Base-by-base conservation (phyloP, 768 basidiomycete species). In the Glaciozyma antarctica region DNA sequence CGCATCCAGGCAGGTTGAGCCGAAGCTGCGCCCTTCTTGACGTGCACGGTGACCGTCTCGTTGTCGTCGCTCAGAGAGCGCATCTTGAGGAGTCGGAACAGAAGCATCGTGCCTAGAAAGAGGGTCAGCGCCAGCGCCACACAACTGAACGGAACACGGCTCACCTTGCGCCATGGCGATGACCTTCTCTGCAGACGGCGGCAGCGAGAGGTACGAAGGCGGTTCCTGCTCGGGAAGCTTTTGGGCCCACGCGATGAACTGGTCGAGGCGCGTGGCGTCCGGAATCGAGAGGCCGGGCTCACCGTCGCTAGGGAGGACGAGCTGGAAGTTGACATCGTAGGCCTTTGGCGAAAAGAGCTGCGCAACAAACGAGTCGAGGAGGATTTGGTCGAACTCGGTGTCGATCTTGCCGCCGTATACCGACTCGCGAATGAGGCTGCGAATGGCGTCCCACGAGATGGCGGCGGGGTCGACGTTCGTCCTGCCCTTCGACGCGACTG, bases 1-100 rank as follows among this genome's bases (percentile, higher is more conserved):
- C 88, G 83, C 94, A 98, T 98, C 94, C 94, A 99, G 2, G 87
- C 88, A 26, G 94, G 93, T 74, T 89, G 88, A 62, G 87, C 84
- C 1, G 66, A 59, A 3, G 85, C 82, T 10, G 61, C 22, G 6
- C 51, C 57, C 60, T 65, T 59, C 53, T 83, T 77, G 38, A 48
- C 26, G 22, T 67, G 68, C 45, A 79, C 72, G 5, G 81, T 75
- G 21, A 80, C 80, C 24, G 84, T 83, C 55, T 91, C 89, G 45
- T 92, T 88, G 66, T 92, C 90, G 73, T 94, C 90, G 0, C 83
- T 82, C 58, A 93, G 77, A 78, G 84, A 88, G 61, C 90, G 82
- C 91, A 95, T 94, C 80, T 92, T 92, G 69, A 92, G 84, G 47
- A 99, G 80, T 73, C 95, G 92, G 56, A 83, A 80, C 52, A 98